Evolutionary conservation across 2,329 filamentous ascomycete species (phyloP), one percentile per base, ranked within the genome.

Genomic region (Beauveria sp.): DNA sequence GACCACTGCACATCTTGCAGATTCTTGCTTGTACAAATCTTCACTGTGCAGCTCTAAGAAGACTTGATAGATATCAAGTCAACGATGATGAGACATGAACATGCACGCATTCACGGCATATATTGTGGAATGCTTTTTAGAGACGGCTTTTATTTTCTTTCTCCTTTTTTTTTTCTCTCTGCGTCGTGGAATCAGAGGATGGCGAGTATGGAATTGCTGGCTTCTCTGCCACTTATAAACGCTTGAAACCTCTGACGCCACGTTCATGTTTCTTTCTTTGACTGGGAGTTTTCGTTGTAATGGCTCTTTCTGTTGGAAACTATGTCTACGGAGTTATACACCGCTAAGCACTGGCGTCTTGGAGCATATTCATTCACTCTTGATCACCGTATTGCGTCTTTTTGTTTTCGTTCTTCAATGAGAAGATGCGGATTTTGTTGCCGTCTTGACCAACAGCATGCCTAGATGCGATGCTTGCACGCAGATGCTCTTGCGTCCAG

Each of bases 1-100:
- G 43, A 47, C 34, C 62, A 58, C 62, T 61, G 47, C 62, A 49
- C 65, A 69, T 68, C 66, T 66, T 68, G 64, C 67, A 70, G 67
- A 63, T 62, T 61, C 59, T 65, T 62, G 61, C 61, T 62, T 56
- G 58, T 56, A 61, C 59, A 50, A 61, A 9, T 34, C 26, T 28
- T 38, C 30, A 43, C 22, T 56, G 59, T 55, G 51, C 52, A 55
- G 52, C 52, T 50, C 58, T 56, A 56, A 50, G 59, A 50, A 55
- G 59, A 50, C 45, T 46, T 60, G 53, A 47, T 34, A 51, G 24
- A 50, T 60, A 60, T 57, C 34, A 63, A 63, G 61, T 63, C 59
- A 56, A 61, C 59, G 34, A 61, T 61, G 59, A 61, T 56, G 59
- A 61, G 59, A 61, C 24, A 52, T 53, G 59, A 56, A 60, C 34